These are phyloP conservation scores for Dryas alaskensis DNA, from an alignment of 306 rosid genomes.

Conservation along the genomic window DNA sequence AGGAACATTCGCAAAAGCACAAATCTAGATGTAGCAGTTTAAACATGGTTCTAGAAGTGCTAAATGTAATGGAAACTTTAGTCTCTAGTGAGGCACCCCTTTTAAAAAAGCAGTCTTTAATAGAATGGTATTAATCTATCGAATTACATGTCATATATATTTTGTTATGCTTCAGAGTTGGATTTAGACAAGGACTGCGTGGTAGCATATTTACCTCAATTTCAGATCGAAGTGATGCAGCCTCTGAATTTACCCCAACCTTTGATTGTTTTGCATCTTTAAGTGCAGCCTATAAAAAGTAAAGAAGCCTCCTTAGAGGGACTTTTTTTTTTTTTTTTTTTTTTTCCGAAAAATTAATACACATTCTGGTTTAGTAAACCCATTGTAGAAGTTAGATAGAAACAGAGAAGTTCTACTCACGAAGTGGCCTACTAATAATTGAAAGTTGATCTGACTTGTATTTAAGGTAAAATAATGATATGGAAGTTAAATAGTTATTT, in stretches of 20 bases:
- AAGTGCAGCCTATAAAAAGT: constrained; percentile 68
- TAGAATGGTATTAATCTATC: not conserved
- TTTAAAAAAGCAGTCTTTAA: too few species aligned
- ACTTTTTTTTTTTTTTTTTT: not conserved
- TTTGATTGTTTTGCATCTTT: constrained; percentile 71
- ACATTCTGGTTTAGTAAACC: not conserved
- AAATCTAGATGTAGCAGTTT: too few species aligned
- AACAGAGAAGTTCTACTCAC: not conserved
- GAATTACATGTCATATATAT: not conserved
- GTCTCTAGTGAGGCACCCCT: too few species aligned
- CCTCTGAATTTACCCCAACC: constrained; percentile 61
- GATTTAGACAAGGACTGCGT: not conserved
- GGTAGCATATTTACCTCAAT: constrained; percentile 45
- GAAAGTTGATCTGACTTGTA: not conserved
- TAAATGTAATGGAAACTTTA: too few species aligned
- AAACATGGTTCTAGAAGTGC: too few species aligned
- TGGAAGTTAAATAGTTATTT: constrained; percentile 1
- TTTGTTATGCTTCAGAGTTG: constrained; percentile 14
- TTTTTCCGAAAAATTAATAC: not conserved
- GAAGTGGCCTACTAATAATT: not conserved
- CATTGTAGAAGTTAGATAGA: not conserved
- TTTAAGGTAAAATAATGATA: not conserved
- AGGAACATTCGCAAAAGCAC: too few species aligned
- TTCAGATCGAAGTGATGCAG: constrained; percentile 56
- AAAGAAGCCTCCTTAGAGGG: constrained; percentile 19